phyloP scores from a whole-genome alignment of 2,329 filamentous ascomycete genomes.

The Fusarium torreyae region DNA sequence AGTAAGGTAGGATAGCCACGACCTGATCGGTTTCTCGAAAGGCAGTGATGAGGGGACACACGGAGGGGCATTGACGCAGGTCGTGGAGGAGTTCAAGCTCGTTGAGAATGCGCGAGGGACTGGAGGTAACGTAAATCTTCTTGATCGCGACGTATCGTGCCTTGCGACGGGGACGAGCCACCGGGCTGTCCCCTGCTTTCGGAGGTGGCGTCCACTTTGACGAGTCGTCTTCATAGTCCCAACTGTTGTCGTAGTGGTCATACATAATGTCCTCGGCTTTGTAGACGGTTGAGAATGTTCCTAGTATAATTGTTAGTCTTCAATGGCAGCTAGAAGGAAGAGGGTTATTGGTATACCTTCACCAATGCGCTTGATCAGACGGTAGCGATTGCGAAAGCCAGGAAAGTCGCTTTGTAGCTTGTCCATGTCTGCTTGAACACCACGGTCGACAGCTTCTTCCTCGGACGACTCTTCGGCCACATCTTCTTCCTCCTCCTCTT shows the following conservation, averaged over 20 bases:
- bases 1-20: conserved; percentile 94
- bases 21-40: conserved; percentile 96
- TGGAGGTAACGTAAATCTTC: conserved; percentile 99
- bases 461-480: conserved; percentile 64
- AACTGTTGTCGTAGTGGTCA: conserved; percentile 85
- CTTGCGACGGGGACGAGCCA: conserved; percentile 52
- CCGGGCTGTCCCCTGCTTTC: conserved; percentile 62
- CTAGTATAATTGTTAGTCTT: conserved; percentile 62
- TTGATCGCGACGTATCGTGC: conserved; percentile 94
- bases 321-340: background rate
- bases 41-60: conserved; percentile 97
- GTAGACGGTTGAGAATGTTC: conserved; percentile 98
- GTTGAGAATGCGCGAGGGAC: conserved; percentile 92
- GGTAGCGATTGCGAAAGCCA: conserved; percentile 86
- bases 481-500: conserved; percentile 59
- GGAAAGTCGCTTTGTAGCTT: conserved; percentile 86
- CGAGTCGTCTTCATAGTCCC: conserved; percentile 81
- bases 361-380: conserved; percentile 95
- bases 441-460: conserved; percentile 75
- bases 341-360: conserved; percentile 74
- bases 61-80: conserved; percentile 83
- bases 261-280: conserved; percentile 96
- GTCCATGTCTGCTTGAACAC: conserved; percentile 87
- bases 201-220: conserved; percentile 80
- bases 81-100: conserved; percentile 95